Conservation (phyloP, 768 basidiomycete species). For the Russula vinacea region DNA sequence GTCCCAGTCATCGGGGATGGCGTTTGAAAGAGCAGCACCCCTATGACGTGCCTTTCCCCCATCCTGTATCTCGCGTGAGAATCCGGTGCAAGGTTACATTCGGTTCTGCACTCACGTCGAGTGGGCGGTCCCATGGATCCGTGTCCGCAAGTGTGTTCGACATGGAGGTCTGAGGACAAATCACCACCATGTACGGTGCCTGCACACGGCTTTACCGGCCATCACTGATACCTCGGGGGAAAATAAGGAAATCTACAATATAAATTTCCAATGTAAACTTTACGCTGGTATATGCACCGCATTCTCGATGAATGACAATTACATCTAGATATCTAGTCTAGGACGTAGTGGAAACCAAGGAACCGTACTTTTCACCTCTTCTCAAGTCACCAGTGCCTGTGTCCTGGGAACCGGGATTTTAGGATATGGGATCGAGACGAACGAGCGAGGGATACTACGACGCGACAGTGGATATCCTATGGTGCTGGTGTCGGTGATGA, state of each 20-base stretch:
- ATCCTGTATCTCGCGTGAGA: constrained; percentile 13
- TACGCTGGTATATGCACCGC: neutral
- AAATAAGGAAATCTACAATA: neutral
- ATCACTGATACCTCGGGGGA: constrained; percentile 1
- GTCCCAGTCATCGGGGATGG: constrained; percentile 58
- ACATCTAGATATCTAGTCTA: neutral
- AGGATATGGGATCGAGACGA: neutral
- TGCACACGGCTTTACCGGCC: neutral
- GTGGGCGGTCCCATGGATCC: constrained; percentile 26
- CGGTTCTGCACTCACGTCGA: constrained; percentile 15
- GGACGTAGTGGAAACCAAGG: neutral
- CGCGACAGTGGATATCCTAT: neutral
- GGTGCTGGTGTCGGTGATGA: neutral
- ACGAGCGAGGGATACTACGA: neutral
- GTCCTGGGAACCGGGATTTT: neutral
- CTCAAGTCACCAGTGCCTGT: neutral
- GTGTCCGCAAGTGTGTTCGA: constrained; percentile 15
- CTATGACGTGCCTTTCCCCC: constrained; percentile 8
- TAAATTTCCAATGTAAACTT: neutral
- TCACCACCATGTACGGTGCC: neutral
- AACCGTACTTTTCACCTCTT: neutral
- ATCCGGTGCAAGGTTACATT: neutral
- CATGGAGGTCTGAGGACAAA: constrained; percentile 17
- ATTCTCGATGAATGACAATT: neutral
- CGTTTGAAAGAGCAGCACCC: neutral